These are phyloP conservation scores for Flaveria robusta DNA, from an alignment of 129 eudicot genomes.

Conservation along the genomic window DNA sequence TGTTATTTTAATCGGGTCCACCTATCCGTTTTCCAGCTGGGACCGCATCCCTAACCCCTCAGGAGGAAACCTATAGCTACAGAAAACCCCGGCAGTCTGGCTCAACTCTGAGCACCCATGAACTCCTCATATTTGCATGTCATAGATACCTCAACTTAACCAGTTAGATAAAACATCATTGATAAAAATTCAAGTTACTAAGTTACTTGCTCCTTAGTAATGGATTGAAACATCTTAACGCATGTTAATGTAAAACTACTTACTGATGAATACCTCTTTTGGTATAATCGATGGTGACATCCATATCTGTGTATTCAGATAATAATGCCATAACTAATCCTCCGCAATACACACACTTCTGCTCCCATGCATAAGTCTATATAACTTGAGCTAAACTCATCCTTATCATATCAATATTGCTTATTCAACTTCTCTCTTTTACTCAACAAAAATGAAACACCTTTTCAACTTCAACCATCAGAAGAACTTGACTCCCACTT, in stretches of 20 bases:
- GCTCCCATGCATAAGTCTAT: slow-evolving; percentile 15
- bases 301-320: background rate
- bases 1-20: no score
- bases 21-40: no score
- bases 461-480: slow-evolving; percentile 14
- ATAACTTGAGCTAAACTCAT: slow-evolving; percentile 9
- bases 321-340: slow-evolving; percentile 6
- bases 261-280: background rate
- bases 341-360: slow-evolving; percentile 3
- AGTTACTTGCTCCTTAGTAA: no score
- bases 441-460: slow-evolving; percentile 16
- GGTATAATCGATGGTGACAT: slow-evolving; percentile 1
- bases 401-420: background rate
- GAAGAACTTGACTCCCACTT: slow-evolving; percentile 2
- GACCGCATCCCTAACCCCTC: no score
- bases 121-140: no score
- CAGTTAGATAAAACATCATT: no score
- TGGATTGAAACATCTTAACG: no score
- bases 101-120: no score
- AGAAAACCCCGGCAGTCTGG: no score
- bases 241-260: background rate
- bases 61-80: no score
- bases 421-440: background rate
- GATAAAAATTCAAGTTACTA: no score
- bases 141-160: no score